A percentile compares a stretch with the other conserved stretches of the same genome.
Evolutionary conservation across 108 stramenopile species (phyloP).

Genomic region (Bacterosira constricta): DNA sequence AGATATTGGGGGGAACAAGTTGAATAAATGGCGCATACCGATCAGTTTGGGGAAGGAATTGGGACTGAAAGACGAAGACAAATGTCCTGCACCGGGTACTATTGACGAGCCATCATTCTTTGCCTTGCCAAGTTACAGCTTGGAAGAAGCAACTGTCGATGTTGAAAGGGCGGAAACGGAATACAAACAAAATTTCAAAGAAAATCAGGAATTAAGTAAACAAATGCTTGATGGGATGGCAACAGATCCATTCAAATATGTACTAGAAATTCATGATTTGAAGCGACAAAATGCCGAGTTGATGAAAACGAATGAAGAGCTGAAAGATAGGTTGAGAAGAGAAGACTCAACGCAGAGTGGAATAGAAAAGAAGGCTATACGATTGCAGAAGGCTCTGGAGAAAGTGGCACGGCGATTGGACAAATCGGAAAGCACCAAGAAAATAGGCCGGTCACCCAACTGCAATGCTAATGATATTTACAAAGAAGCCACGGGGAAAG

Average conservation of each 20-base stretch:
- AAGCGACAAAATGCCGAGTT: not conserved
- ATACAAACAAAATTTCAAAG: not conserved
- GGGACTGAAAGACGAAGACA: not conserved
- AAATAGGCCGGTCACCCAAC: not conserved
- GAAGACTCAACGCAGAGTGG: not conserved
- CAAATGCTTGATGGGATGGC: not conserved
- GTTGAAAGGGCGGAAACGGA: not conserved
- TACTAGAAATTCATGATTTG: not conserved
- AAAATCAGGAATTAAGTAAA: not conserved
- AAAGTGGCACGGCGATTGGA: not conserved
- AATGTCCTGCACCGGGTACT: conserved; percentile 6
- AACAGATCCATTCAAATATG: not conserved
- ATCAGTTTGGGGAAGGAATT: conserved; percentile 1
- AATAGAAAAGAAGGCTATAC: not conserved
- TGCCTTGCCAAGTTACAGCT: conserved; percentile 12
- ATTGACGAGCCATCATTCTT: conserved; percentile 7
- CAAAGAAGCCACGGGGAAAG: not conserved
- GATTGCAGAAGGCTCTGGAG: not conserved
- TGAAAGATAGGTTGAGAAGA: conserved; percentile 9
- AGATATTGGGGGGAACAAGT: conserved; percentile 1
- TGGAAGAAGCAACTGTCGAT: conserved; percentile 1
- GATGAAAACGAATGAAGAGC: not conserved
- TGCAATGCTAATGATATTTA: not conserved
- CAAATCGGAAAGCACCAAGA: not conserved
- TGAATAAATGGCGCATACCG: conserved; percentile 9